Percentiles rank a stretch among this genome's conserved stretches.
Conservation (phyloP, 257 asterid genomes). For the Echium plantagineum region DNA sequence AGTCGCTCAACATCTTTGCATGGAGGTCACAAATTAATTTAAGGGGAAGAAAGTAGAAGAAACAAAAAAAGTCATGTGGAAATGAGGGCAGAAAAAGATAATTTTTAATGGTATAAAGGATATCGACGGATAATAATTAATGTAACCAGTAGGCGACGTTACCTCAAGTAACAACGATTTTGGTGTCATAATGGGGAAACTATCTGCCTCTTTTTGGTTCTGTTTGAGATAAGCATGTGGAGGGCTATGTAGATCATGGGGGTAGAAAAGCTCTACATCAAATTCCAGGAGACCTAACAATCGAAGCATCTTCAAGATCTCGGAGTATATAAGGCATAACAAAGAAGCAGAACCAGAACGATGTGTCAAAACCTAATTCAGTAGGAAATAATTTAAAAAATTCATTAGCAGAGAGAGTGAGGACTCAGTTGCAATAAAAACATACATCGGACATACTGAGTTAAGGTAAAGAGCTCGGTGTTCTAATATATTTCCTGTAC, state of each 20-base stretch:
- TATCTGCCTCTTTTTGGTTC: slow-evolving; percentile 58
- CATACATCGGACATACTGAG: slow-evolving; percentile 44
- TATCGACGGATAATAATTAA: no score
- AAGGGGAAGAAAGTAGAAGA: background rate
- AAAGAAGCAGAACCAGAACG: slow-evolving; percentile 70
- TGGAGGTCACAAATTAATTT: slow-evolving; percentile 4
- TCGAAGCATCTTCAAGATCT: slow-evolving; percentile 67
- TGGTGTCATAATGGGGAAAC: slow-evolving; percentile 46
- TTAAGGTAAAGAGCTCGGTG: slow-evolving; percentile 77
- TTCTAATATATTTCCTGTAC: slow-evolving; percentile 39
- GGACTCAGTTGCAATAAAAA: slow-evolving; percentile 11
- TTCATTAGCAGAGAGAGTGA: slow-evolving; percentile 1
- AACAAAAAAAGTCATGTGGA: slow-evolving; percentile 3
- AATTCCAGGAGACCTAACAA: slow-evolving; percentile 52
- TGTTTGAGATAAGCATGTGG: slow-evolving; percentile 66
- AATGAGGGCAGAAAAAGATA: no score
- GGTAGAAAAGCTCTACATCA: slow-evolving; percentile 68
- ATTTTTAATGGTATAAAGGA: no score
- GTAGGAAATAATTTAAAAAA: slow-evolving; percentile 6
- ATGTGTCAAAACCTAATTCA: slow-evolving; percentile 65
- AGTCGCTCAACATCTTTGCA: slow-evolving; percentile 54
- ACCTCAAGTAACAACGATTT: slow-evolving; percentile 61
- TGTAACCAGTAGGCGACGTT: background rate
- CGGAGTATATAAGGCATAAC: slow-evolving; percentile 66
- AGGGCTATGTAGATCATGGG: slow-evolving; percentile 47